These are phyloP conservation scores for Xerocomellus intermedius DNA, from an alignment of 768 basidiomycete species.

Conservation along the genomic window DNA sequence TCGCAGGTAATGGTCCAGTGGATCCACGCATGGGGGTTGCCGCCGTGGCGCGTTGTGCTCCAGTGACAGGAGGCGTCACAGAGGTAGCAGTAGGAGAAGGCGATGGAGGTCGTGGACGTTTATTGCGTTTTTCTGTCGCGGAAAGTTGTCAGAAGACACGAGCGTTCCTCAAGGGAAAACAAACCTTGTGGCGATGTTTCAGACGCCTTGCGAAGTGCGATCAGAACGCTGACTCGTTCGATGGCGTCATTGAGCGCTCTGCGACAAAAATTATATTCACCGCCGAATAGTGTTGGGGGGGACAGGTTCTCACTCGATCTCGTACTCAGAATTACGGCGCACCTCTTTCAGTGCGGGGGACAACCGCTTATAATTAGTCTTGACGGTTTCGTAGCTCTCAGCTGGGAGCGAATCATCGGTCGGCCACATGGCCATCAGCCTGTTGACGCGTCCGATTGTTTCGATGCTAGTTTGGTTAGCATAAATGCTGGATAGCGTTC, in stretches of 20 bases:
- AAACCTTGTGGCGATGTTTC: constrained; percentile 59
- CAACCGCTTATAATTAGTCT: constrained; percentile 61
- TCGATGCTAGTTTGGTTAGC: constrained; percentile 49
- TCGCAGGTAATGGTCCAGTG: constrained; percentile 49
- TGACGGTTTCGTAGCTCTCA: constrained; percentile 66
- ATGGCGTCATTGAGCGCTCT: constrained; percentile 74
- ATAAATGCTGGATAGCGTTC: constrained; percentile 52
- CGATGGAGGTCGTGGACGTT: constrained; percentile 70
- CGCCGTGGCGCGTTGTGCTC: constrained; percentile 15
- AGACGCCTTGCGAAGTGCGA: constrained; percentile 71
- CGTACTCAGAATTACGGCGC: constrained; percentile 53
- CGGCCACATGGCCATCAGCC: constrained; percentile 70
- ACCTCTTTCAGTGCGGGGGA: constrained; percentile 62
- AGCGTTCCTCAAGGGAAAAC: background rate
- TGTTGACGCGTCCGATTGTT: constrained; percentile 70
- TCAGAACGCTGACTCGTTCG: constrained; percentile 65
- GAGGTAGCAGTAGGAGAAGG: constrained; percentile 57
- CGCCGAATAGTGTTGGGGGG: background rate
- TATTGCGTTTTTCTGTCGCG: constrained; percentile 65
- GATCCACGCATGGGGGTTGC: constrained; percentile 45
- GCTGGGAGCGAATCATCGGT: constrained; percentile 64
- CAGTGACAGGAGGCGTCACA: constrained; percentile 27
- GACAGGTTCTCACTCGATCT: constrained; percentile 52
- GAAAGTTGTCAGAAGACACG: background rate
- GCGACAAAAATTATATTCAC: constrained; percentile 11